These are phyloP conservation scores for Mycena sp. DNA, from an alignment of 1,284 basidiomycete genomes.

Conservation along the genomic window DNA sequence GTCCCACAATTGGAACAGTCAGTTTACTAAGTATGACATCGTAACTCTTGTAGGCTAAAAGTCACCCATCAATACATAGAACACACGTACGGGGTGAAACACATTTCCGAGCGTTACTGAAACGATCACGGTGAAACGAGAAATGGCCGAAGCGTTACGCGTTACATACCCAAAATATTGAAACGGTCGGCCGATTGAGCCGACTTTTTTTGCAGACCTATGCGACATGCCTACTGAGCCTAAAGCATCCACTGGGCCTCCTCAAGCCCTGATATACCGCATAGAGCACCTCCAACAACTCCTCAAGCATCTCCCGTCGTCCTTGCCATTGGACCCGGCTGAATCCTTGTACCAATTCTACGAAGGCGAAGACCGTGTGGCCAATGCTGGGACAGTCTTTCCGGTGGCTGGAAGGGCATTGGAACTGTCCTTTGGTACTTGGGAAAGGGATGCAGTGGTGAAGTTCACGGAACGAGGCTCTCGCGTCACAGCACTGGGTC, in stretches of 20 bases:
- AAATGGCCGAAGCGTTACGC: not conserved
- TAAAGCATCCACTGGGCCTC: slow-evolving; percentile 3
- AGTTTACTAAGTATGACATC: too few species aligned
- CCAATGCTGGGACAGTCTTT: slow-evolving; percentile 12
- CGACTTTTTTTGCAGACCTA: too few species aligned
- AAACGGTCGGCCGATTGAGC: not conserved
- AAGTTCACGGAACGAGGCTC: slow-evolving; percentile 12
- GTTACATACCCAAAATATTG: not conserved
- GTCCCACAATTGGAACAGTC: too few species aligned
- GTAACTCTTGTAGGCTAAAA: too few species aligned
- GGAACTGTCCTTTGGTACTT: slow-evolving; percentile 15
- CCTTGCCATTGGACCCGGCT: slow-evolving; percentile 5
- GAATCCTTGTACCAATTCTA: slow-evolving; percentile 17
- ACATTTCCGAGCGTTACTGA: too few species aligned
- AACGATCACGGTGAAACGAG: not conserved
- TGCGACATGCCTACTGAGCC: not conserved
- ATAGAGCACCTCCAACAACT: slow-evolving; percentile 12
- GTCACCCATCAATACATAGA: too few species aligned
- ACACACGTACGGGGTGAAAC: too few species aligned
- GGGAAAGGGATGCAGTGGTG: not conserved
- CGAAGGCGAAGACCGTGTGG: slow-evolving; percentile 4
- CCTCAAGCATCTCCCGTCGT: slow-evolving; percentile 6
- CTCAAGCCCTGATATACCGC: slow-evolving; percentile 13
- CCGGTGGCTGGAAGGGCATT: slow-evolving; percentile 4
- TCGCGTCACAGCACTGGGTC: not conserved